Evolutionary conservation across 2,329 filamentous ascomycete genomes (phyloP).

Genomic region (Epicoccum nigrum): DNA sequence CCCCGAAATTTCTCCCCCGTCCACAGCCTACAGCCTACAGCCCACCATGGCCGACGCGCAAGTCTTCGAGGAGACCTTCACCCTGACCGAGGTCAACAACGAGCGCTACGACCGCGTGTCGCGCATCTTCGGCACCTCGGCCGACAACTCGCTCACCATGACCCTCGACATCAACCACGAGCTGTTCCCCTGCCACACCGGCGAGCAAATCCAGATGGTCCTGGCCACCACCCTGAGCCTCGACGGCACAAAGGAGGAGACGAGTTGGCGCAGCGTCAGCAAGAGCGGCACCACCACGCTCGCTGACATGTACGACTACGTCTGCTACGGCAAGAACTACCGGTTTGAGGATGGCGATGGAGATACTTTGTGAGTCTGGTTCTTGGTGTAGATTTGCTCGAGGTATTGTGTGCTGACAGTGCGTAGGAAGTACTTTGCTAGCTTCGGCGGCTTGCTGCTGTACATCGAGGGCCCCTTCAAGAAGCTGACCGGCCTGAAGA

Average conservation of each 20-base stretch:
- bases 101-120: constrained; percentile 95
- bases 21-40: constrained; percentile 1
- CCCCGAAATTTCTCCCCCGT: constrained; percentile 6
- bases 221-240: constrained; percentile 85
- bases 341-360: constrained; percentile 84
- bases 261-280: constrained; percentile 70
- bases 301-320: constrained; percentile 85
- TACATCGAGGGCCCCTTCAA: constrained; percentile 93
- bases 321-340: constrained; percentile 88
- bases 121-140: constrained; percentile 77
- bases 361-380: constrained; percentile 76
- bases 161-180: constrained; percentile 93
- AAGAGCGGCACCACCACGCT: constrained; percentile 58
- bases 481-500: constrained; percentile 88
- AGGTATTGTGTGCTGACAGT: constrained; percentile 28
- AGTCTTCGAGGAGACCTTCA: constrained; percentile 93
- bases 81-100: constrained; percentile 76
- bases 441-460: constrained; percentile 90
- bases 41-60: constrained; percentile 77
- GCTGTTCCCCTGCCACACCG: constrained; percentile 77
- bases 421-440: constrained; percentile 86
- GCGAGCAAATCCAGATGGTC: constrained; percentile 79
- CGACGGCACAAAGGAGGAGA: constrained; percentile 70
- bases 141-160: constrained; percentile 78
- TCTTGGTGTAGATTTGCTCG: neutral